A percentile compares a stretch with the other conserved stretches of the same genome.
phyloP scores from a whole-genome alignment of 768 basidiomycete genomes.

The Sistotremastrum niveocremeum region DNA sequence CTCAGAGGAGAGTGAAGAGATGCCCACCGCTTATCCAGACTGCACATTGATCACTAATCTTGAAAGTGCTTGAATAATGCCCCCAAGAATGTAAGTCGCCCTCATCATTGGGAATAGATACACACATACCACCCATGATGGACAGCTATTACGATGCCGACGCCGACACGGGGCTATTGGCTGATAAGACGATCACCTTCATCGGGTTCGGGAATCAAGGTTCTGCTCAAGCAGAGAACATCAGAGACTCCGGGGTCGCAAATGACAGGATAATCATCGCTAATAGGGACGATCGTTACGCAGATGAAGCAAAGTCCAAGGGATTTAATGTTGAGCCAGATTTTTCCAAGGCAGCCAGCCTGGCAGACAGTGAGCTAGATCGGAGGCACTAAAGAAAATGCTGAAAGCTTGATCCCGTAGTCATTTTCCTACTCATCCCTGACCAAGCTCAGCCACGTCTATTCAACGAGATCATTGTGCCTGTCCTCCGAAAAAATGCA shows the following conservation, averaged over 20 bases:
- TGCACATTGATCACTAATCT: neutral
- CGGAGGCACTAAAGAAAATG: neutral
- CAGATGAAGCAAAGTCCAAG: slow-evolving; percentile 40
- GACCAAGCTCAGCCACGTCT: slow-evolving; percentile 51
- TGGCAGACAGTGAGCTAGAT: slow-evolving; percentile 35
- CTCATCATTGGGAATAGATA: neutral
- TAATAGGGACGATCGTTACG: slow-evolving; percentile 44
- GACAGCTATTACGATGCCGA: slow-evolving; percentile 47
- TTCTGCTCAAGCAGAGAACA: slow-evolving; percentile 51
- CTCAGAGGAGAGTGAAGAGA: no score
- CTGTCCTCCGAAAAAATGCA: slow-evolving; percentile 32
- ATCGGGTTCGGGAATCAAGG: slow-evolving; percentile 60
- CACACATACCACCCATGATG: neutral
- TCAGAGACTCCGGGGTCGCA: slow-evolving; percentile 47
- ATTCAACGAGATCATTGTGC: slow-evolving; percentile 43
- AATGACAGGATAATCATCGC: slow-evolving; percentile 49
- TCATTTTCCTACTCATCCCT: slow-evolving; percentile 47
- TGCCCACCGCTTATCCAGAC: no score
- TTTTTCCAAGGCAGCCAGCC: slow-evolving; percentile 39
- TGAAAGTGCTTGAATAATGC: slow-evolving; percentile 13
- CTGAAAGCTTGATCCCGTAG: slow-evolving; percentile 15
- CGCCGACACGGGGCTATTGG: slow-evolving; percentile 35
- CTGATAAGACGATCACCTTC: slow-evolving; percentile 43
- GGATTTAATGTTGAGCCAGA: slow-evolving; percentile 45
- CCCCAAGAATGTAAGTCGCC: slow-evolving; percentile 41